Evolutionary conservation across 441 rosid species (phyloP).

Genomic region (Flueggea neowawraea): DNA sequence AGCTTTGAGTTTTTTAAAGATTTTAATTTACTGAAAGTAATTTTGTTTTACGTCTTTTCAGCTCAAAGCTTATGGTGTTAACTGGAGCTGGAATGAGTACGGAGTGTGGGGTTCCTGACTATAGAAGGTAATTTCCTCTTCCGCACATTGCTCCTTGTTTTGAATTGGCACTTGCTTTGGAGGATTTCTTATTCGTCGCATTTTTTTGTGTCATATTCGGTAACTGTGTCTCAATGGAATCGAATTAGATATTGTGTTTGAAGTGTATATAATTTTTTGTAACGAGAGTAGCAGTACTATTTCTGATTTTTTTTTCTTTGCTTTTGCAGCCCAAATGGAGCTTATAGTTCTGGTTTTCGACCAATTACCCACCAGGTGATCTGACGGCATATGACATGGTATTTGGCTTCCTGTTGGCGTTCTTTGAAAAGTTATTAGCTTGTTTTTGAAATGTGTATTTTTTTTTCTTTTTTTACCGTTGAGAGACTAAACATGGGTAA

Average conservation of each 20-base stretch:
- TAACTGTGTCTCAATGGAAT: too few species aligned
- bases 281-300: background rate
- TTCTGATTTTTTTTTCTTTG: background rate
- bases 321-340: conserved; percentile 87
- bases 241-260: too few species aligned
- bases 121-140: conserved; percentile 57
- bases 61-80: conserved; percentile 66
- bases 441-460: background rate
- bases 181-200: too few species aligned
- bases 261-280: background rate
- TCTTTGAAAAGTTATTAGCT: background rate
- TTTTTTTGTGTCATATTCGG: too few species aligned
- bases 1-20: background rate
- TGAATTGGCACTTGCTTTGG: too few species aligned
- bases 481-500: background rate
- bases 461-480: background rate
- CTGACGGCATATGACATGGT: conserved; percentile 47
- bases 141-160: too few species aligned
- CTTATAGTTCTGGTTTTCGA: conserved; percentile 91
- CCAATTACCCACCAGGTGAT: conserved; percentile 99
- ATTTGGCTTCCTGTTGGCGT: conserved; percentile 17
- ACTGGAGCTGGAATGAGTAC: conserved; percentile 97
- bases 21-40: background rate
- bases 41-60: conserved; percentile 17
- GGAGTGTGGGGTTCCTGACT: conserved; percentile 95